Base-by-base conservation (phyloP, 371 early-diverging fungal genomes). In the Mortierella sp. region DNA sequence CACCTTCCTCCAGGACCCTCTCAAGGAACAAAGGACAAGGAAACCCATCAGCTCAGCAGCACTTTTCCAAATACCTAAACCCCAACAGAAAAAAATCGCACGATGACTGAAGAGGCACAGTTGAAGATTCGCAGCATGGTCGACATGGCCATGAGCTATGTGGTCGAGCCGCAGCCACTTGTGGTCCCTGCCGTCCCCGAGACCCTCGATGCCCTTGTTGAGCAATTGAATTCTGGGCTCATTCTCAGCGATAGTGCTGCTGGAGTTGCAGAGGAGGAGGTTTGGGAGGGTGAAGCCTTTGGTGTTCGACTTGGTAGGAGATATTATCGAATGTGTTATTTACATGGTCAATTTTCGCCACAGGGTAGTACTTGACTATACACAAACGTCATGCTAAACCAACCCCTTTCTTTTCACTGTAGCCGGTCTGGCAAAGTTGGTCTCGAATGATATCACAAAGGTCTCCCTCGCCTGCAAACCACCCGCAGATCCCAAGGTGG, bases 211-310 rank as follows among this genome's bases (percentile, higher is more conserved):
- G 82, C 74, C 51, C 69, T 86, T 61, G 75, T 82, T 2, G 77
- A 79, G 37, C 77, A 79, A 48, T 37, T 86, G 43, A 69, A 48
- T n/a, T 64, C 57, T 13, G 75, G 72, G 14, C 50, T 86, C 69
- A 64, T 13, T 28, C 40, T 86, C 19, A 69, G 72, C 9, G 76
- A 53, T 11, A n/a, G 5, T 10, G 5, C 31, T 43, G 5, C 34
- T 16, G 24, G 59, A 3, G 26, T 24, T n/a, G 28, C 53, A 5
- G 78, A 75, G 10, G 85, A 85, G 31, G 85, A 85, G 24, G 64
- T 50, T 3, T 86, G 86, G 86, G 86, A 86, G 75, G 82, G 86
- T 28, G 79, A 82, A 40, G 28, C 74, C n/a, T 86, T 86, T 72
- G 82, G 86, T 3, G 74, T 71, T 28, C 76, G 80, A n/a, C 82